These are phyloP conservation scores for Camellia sinensis DNA, from an alignment of 148 eudicot genomes.

Conservation along the genomic window DNA sequence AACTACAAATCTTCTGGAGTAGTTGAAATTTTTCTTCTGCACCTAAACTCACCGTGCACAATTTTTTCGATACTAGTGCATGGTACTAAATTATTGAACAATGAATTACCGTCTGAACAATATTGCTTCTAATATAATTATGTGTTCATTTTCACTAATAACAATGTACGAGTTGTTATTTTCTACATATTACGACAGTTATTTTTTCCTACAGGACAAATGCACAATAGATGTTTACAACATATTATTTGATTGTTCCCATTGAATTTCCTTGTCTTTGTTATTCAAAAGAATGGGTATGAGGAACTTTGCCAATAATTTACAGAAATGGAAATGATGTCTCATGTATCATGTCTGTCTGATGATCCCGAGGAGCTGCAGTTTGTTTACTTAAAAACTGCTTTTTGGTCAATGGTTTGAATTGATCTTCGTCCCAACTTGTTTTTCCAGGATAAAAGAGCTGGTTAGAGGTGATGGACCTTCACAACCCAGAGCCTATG, in stretches of 20 bases:
- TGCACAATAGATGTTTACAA: background rate
- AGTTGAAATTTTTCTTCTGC: background rate
- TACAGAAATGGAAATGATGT: background rate
- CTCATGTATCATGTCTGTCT: background rate
- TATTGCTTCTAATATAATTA: background rate
- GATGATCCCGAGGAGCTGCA: background rate
- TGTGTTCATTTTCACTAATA: background rate
- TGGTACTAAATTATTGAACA: background rate
- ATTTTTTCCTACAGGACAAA: background rate
- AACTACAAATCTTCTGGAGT: background rate
- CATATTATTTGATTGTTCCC: background rate
- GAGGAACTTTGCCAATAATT: background rate
- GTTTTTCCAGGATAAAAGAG: slow-evolving; percentile 44
- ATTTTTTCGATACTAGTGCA: background rate
- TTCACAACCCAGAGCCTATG: slow-evolving; percentile 29
- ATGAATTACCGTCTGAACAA: background rate
- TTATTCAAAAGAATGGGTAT: background rate
- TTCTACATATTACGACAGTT: background rate
- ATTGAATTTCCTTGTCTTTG: background rate
- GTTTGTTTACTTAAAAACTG: background rate
- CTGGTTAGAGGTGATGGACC: slow-evolving; percentile 32
- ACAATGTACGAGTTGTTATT: background rate
- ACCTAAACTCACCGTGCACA: background rate
- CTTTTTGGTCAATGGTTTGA: slow-evolving; percentile 5
- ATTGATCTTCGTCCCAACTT: slow-evolving; percentile 8